A percentile compares a stretch with the other conserved stretches of the same genome.
These are phyloP conservation scores for Umbelopsis isabellina DNA, from an alignment of 192 early-diverging fungal species.

Conservation along the genomic window DNA sequence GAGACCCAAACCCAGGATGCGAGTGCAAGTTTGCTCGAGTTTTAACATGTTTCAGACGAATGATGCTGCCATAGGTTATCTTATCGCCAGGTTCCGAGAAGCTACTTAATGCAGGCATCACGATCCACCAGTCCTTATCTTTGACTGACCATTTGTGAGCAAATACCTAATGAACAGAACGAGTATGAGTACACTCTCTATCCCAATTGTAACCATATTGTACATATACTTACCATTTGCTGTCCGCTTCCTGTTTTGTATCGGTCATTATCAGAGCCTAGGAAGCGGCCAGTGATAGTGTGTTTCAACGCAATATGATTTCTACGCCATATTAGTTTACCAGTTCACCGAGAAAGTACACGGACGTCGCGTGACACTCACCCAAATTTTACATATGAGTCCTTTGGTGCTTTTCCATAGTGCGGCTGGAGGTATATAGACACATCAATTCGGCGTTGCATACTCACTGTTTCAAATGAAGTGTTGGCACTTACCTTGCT, in stretches of 20 bases:
- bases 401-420: not conserved
- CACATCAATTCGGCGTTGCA: no score
- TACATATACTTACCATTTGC: slow-evolving; percentile 37
- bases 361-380: not conserved
- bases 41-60: slow-evolving; percentile 54
- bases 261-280: slow-evolving; percentile 49
- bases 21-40: slow-evolving; percentile 60
- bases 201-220: no score
- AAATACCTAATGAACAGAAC: slow-evolving; percentile 36
- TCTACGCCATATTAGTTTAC: slow-evolving; percentile 3
- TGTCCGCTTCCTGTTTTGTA: slow-evolving; percentile 56
- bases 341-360: not conserved
- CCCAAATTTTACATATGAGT: not conserved
- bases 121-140: slow-evolving; percentile 53
- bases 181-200: not conserved
- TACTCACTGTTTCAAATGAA: no score
- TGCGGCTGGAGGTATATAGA: not conserved
- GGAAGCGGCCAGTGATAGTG: slow-evolving; percentile 53
- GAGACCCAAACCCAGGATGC: slow-evolving; percentile 49
- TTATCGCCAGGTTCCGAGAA: slow-evolving; percentile 44
- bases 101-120: slow-evolving; percentile 51
- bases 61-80: slow-evolving; percentile 48
- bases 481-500: no score
- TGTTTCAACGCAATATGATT: slow-evolving; percentile 59
- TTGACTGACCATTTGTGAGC: slow-evolving; percentile 48